Base-by-base conservation (phyloP, 192 early-diverging fungal species). In the Chytriomyces sp. region DNA sequence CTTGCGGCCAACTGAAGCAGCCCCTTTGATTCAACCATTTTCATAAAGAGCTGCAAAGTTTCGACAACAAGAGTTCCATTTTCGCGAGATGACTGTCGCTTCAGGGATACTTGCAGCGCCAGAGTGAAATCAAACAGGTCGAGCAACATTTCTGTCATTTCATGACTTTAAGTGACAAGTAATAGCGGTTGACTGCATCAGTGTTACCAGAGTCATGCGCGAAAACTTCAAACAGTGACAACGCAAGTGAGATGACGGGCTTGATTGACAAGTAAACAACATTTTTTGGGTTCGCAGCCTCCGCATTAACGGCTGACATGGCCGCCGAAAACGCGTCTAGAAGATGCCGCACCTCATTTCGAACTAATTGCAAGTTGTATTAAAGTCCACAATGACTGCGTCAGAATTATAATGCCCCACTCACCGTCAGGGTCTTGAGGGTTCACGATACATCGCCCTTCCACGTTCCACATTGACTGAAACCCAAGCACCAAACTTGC, bases 71-170 rank as follows among this genome's bases (percentile, higher is more conserved):
- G 63, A 7, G 45, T 47, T 7, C 65, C 64, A 59, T 71, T 71
- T 44, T 79, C 78, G 8, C 71, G 73, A 6, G 60, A 13, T n/a
- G 50, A 43, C 49, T 79, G 78, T 47, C 73, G 60, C 35, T 43
- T 24, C 18, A 77, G 70, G 23, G 62, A 75, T 23, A 35, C 49
- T n/a, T 77, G 62, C 13, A 79, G 64, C 59, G 53, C 50, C 49
- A 67, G 46, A 64, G 64, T 79, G 71, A 75, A 79, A 44, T 79
- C 72, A 23, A 79, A 73, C 7, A 79, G 63, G 16, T 44, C 59
- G 3, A 64, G 72, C 10, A 79, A 46, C 71, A 79, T 79, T 24
- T 45, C 78, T 79, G 28, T 20, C 16, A 77, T 50, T 69, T 18
- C 69, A 10, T 10, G 35, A 61, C 6, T 3, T 64, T 28, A 43